Percentiles rank a stretch among this genome's conserved stretches.
phyloP scores from a whole-genome alignment of 441 rosid genomes.

The Euphorbia celastroides region DNA sequence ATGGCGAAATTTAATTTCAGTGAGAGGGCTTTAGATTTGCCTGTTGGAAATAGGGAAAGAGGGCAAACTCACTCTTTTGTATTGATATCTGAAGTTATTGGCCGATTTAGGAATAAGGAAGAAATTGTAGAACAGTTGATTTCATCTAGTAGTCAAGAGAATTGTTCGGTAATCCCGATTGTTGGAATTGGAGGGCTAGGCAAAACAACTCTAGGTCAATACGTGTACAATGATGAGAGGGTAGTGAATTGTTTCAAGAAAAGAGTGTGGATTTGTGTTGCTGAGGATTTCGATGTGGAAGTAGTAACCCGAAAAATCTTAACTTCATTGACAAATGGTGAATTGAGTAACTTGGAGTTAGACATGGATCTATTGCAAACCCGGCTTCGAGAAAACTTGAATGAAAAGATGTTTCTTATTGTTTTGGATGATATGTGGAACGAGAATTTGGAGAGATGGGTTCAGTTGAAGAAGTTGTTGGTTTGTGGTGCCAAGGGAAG shows the following conservation, averaged over 20 bases:
- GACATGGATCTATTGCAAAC: constrained; percentile 21
- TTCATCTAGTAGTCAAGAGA: neutral
- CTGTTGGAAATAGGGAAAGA: constrained; percentile 6
- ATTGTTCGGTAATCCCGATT: constrained; percentile 23
- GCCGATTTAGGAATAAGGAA: constrained; percentile 29
- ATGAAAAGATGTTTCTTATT: constrained; percentile 23
- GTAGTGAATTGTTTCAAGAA: constrained; percentile 17
- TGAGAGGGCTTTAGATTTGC: neutral
- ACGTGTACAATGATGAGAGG: constrained; percentile 23
- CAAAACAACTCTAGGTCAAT: constrained; percentile 35
- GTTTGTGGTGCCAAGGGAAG: constrained; percentile 24
- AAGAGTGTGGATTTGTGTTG: constrained; percentile 29
- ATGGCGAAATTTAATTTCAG: constrained; percentile 6
- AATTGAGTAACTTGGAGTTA: constrained; percentile 8
- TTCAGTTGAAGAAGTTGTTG: constrained; percentile 12
- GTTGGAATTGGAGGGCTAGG: constrained; percentile 38
- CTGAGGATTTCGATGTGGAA: constrained; percentile 23
- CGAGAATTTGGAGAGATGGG: constrained; percentile 25
- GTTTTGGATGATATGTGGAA: constrained; percentile 40
- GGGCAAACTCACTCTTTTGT: constrained; percentile 27
- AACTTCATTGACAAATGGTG: neutral
- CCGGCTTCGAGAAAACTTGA: constrained; percentile 13
- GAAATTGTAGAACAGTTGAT: constrained; percentile 20
- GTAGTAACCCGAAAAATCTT: constrained; percentile 14
- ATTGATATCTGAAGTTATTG: constrained; percentile 20